A percentile compares a stretch with the other conserved stretches of the same genome.
These are phyloP conservation scores for Naganishia cerealis DNA, from an alignment of 1,284 basidiomycete genomes.

Conservation along the genomic window DNA sequence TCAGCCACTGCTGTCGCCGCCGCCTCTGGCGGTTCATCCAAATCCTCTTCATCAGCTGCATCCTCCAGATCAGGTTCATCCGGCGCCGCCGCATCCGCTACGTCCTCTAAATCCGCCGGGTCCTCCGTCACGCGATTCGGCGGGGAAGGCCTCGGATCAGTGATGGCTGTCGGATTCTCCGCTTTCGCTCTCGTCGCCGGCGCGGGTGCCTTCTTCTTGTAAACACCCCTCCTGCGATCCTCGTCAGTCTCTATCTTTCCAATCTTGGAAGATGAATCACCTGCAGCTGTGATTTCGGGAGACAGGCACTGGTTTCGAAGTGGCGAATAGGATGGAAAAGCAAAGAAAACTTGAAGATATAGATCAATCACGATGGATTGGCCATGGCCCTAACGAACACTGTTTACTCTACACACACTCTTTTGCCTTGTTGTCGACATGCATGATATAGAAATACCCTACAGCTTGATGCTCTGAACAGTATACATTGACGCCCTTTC, in stretches of 20 bases:
- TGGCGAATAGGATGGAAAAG: not conserved
- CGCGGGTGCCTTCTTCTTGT: slow-evolving; percentile 46
- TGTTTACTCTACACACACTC: slow-evolving; percentile 1
- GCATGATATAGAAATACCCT: slow-evolving; percentile 4
- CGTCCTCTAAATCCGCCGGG: slow-evolving; percentile 30
- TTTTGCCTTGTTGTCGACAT: slow-evolving; percentile 4
- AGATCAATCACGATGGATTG: not conserved
- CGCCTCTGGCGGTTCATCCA: slow-evolving; percentile 11
- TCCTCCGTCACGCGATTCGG: slow-evolving; percentile 32
- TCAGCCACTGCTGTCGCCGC: slow-evolving; percentile 30
- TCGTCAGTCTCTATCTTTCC: not conserved
- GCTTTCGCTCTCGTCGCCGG: slow-evolving; percentile 42
- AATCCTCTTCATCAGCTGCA: slow-evolving; percentile 26
- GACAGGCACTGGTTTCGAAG: not conserved
- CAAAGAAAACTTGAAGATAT: not conserved
- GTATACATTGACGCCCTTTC: no score
- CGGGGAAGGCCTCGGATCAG: slow-evolving; percentile 2
- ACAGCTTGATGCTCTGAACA: not conserved
- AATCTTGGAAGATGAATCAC: not conserved
- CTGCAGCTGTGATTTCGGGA: not conserved
- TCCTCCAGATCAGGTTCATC: slow-evolving; percentile 33
- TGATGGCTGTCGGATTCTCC: slow-evolving; percentile 28
- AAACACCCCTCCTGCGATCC: slow-evolving; percentile 29
- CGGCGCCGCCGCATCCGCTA: slow-evolving; percentile 32
- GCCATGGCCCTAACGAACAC: slow-evolving; percentile 13